These are phyloP conservation scores for Phytophthora nicotianae DNA, from an alignment of 352 stramenopile species.

Conservation along the genomic window DNA sequence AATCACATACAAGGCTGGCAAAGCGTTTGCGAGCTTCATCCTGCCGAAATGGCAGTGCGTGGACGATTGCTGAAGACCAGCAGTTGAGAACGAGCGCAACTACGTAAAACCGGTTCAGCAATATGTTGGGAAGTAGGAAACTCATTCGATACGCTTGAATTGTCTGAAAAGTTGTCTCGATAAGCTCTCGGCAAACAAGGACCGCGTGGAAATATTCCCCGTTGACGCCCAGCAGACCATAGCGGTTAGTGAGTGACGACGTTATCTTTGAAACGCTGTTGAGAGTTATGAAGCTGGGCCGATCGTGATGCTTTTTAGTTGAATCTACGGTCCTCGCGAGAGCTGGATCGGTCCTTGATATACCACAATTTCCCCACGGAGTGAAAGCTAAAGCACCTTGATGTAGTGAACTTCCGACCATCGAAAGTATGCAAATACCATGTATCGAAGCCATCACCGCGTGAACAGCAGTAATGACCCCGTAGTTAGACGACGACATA, in stretches of 20 bases:
- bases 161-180: conserved; percentile 17
- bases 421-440: conserved; percentile 3
- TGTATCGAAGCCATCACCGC: conserved; percentile 2
- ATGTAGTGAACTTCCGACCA: conserved; percentile 4
- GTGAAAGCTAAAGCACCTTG: background rate
- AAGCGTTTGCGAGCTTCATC: conserved; percentile 28
- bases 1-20: conserved; percentile 33
- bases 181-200: conserved; percentile 4
- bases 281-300: background rate
- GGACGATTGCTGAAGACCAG: conserved; percentile 27
- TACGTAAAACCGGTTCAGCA: conserved; percentile 26
- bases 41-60: conserved; percentile 5
- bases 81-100: conserved; percentile 18
- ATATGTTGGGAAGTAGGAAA: conserved; percentile 9
- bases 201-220: conserved; percentile 13
- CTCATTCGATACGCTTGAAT: conserved; percentile 26
- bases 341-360: background rate
- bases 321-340: background rate
- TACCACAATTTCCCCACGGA: conserved; percentile 1
- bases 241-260: conserved; percentile 4
- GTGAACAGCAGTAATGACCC: conserved; percentile 1
- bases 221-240: conserved; percentile 19
- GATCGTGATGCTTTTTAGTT: background rate
- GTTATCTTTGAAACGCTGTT: background rate
- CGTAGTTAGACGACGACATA: conserved; percentile 4